Base-by-base conservation (phyloP, 352 stramenopile species). In the Globisporangium camurandrum region DNA sequence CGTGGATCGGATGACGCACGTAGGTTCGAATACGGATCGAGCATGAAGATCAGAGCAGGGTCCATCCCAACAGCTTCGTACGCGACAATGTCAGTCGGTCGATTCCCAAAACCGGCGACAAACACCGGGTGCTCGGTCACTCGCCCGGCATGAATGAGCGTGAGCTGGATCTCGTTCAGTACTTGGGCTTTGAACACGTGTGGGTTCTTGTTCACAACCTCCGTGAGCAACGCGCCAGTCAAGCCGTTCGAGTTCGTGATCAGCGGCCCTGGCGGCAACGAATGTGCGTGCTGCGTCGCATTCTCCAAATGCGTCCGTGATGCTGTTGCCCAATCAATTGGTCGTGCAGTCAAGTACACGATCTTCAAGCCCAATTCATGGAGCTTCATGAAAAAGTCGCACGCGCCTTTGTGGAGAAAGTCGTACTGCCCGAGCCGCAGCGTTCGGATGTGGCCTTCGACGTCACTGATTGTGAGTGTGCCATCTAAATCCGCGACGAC, bases 151-250 rank as follows among this genome's bases (percentile, higher is more conserved):
- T 88, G 71, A 53, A 93, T 93, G 27, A 88, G 68, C 10, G 75
- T 86, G 11, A 90, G 62, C 61, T 90, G 78, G 34, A 93, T 67
- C 62, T 88, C 73, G 50, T 90, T 89, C 26, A 93, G 51, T 41
- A 93, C 78, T 49, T 86, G 71, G 10, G 75, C 71, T 54, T 93
- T 93, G 59, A 93, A 93, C 24, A 93, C 42, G 46, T 93, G 67
- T 14, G 81, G 81, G 48, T 83, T 93, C 56, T 88, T 90, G 57
- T 93, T 89, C 28, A 90, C 75, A n/a, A 90, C 81, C 50, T 93
- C 81, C 3, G 81, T 93, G 38, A 86, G 66, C 10, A 93, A 54
- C 16, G 81, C 81, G 14, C 81, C 81, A 1, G 79, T 90, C 44
- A 90, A 62, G 10, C 81, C 81, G 23, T 67, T 87, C 23, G 78